phyloP scores from a whole-genome alignment of 768 basidiomycete genomes.

The Psilocybe tampanensis region DNA sequence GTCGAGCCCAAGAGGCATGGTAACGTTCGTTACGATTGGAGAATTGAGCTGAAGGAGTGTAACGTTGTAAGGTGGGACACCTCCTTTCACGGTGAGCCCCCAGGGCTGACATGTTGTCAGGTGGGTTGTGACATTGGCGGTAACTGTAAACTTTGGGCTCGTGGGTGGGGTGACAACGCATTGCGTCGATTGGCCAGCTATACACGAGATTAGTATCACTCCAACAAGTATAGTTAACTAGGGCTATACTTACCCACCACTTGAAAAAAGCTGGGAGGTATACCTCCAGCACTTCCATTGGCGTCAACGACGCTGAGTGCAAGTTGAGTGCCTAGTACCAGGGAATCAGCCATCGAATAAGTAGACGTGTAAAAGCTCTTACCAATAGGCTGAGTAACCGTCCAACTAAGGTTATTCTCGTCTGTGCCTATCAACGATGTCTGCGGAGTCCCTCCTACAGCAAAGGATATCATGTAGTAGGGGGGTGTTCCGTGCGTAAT shows the following conservation, averaged over 20 bases:
- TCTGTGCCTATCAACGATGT: conserved; percentile 39
- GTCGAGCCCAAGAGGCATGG: conserved; percentile 37
- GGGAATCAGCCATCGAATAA: background rate
- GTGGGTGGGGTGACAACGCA: conserved; percentile 27
- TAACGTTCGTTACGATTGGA: conserved; percentile 42
- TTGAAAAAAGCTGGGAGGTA: conserved; percentile 34
- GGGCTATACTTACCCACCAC: conserved; percentile 35
- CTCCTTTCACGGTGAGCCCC: conserved; percentile 46
- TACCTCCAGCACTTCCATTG: conserved; percentile 42
- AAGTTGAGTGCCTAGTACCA: conserved; percentile 40
- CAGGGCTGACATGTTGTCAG: conserved; percentile 48
- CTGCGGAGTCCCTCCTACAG: conserved; percentile 35
- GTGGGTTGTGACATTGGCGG: conserved; percentile 38
- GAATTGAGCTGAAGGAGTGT: conserved; percentile 40
- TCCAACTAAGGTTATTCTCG: conserved; percentile 42
- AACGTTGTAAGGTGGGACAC: conserved; percentile 45
- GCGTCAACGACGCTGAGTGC: conserved; percentile 48
- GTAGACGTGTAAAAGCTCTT: conserved; percentile 13
- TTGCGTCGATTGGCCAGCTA: conserved; percentile 34
- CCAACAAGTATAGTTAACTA: background rate
- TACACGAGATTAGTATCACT: conserved; percentile 2
- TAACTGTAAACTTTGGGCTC: conserved; percentile 32
- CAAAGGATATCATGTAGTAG: conserved; percentile 47
- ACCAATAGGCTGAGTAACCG: conserved; percentile 42
- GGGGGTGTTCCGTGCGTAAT: conserved; percentile 30